Base-by-base conservation (phyloP, 2,329 filamentous ascomycete genomes). In the Aspergillus felis region DNA sequence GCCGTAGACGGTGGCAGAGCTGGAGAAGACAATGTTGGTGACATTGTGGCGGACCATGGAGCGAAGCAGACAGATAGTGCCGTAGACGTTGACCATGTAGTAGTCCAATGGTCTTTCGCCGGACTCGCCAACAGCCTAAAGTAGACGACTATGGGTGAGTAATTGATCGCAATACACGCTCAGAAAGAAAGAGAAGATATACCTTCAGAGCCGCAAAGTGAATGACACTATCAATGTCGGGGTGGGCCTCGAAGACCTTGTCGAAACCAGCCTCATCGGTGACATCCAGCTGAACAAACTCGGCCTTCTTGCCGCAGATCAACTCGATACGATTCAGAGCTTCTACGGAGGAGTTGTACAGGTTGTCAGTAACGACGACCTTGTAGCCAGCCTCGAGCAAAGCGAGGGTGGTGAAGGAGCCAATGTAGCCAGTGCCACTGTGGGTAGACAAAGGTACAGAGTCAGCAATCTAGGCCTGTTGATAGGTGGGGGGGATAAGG, bases 371-470 rank as follows among this genome's bases (percentile, higher is more conserved):
- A 64, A 99, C 91, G 74, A 99, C 89, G 63, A 99, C 94, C 76
- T 97, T 88, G 84, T 97, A 97, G 76, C 87, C 92, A 71, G 94
- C 90, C 73, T 97, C 84, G 66, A 99, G 90, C 27, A 99, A 90
- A 54, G 92, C 88, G 53, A 99, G 87, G 56, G 90, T 82, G 61
- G 94, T 99, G 83, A 97, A 97, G 52, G 93, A 97, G 75, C 94
- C 94, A 78, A 99, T 99, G 83, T 99, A 99, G 81, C 94, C 94
- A 64, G 92, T 96, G 72, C 94, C 94, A 84, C 94, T 97, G 74
- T 59, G 22, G 44, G 14, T 47, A 25, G 22, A 25, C 24, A 3
- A 20, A 27, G 53, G 54, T 67, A 59, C 54, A 58, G 59, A 67
- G 66, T 59, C 50, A 58, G 64, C 62, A 55, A 62, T 65, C 67